Evolutionary conservation across 768 basidiomycete genomes (phyloP).

Genomic region (Hirschioporus abietinus): DNA sequence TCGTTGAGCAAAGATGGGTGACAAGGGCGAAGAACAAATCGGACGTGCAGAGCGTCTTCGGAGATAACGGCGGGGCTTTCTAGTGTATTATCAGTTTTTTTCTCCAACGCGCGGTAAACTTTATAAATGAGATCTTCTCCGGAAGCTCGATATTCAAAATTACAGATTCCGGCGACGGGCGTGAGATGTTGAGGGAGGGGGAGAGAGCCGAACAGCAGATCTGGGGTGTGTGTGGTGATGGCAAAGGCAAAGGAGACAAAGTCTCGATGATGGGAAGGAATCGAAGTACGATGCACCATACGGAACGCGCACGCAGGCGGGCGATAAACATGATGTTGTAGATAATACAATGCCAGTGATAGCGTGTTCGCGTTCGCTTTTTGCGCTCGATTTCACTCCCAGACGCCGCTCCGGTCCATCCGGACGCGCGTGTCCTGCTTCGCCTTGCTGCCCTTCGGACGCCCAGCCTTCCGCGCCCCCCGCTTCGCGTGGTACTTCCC

Average conservation of each 20-base stretch:
- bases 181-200: background rate
- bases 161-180: too few species aligned
- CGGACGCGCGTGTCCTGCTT: constrained; percentile 71
- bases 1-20: too few species aligned
- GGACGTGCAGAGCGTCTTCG: too few species aligned
- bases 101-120: background rate
- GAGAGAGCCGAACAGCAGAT: background rate
- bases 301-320: too few species aligned
- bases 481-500: constrained; percentile 78
- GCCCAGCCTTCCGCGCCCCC: constrained; percentile 47
- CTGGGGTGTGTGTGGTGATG: background rate
- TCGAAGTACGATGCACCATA: background rate
- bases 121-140: background rate
- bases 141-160: background rate
- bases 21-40: background rate
- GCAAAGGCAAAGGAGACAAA: background rate
- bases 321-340: background rate
- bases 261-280: background rate
- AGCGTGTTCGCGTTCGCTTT: background rate
- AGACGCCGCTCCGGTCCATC: constrained; percentile 52
- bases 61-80: background rate
- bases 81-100: background rate
- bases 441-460: constrained; percentile 78
- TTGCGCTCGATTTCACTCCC: constrained; percentile 35
- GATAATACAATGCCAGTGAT: too few species aligned